These are phyloP conservation scores for Diplocarpon mali DNA, from an alignment of 2,329 filamentous ascomycete genomes.

Conservation along the genomic window DNA sequence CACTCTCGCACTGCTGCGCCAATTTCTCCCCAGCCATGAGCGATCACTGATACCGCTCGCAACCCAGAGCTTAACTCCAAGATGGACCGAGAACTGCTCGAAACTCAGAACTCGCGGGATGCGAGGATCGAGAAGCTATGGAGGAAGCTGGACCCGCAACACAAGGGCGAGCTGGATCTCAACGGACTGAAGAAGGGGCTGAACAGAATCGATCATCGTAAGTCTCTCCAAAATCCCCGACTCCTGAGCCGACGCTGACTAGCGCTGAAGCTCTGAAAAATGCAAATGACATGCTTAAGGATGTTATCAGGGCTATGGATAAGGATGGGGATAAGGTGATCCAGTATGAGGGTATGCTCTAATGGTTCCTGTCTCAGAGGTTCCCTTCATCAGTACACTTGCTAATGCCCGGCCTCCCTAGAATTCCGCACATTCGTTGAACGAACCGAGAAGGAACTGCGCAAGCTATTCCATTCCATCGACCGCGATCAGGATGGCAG, in stretches of 20 bases:
- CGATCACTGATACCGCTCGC: conserved; percentile 13
- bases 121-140: conserved; percentile 75
- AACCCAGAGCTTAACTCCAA: conserved; percentile 8
- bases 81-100: conserved; percentile 47
- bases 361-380: background rate
- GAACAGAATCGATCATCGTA: conserved; percentile 84
- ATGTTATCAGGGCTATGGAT: conserved; percentile 75
- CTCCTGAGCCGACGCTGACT: conserved; percentile 18
- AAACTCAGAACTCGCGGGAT: conserved; percentile 70
- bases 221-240: conserved; percentile 32
- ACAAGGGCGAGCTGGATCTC: conserved; percentile 71
- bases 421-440: conserved; percentile 88
- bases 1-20: background rate
- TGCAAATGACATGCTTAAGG: conserved; percentile 72
- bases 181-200: conserved; percentile 76
- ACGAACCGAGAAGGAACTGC: conserved; percentile 74
- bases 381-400: background rate
- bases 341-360: conserved; percentile 65
- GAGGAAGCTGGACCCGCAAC: conserved; percentile 66
- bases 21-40: conserved; percentile 14
- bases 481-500: conserved; percentile 78
- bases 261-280: conserved; percentile 62
- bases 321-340: conserved; percentile 81
- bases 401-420: conserved; percentile 28
- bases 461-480: conserved; percentile 72